Conservation (phyloP, 2,329 filamentous ascomycete genomes). For the Thielaviopsis cerberus region DNA sequence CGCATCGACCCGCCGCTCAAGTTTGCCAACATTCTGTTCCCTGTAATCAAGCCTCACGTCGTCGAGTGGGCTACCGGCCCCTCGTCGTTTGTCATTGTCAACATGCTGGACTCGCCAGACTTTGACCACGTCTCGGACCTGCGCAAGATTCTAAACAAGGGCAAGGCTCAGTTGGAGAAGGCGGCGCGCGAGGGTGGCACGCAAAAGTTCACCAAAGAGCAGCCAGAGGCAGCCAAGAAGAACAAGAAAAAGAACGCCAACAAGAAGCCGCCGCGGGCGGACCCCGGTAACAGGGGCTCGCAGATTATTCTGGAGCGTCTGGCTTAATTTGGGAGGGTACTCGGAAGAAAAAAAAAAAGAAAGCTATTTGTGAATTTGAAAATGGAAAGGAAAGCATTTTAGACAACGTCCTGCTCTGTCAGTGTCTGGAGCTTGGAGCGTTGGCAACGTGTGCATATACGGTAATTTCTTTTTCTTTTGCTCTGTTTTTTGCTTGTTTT, state of each 20-base stretch:
- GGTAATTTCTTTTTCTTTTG: background rate
- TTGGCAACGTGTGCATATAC: background rate
- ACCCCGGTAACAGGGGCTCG: constrained; percentile 41
- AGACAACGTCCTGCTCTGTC: background rate
- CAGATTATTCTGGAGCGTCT: constrained; percentile 42
- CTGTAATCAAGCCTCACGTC: constrained; percentile 55
- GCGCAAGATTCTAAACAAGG: constrained; percentile 50
- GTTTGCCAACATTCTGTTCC: constrained; percentile 70
- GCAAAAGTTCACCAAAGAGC: constrained; percentile 33
- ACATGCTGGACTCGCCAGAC: constrained; percentile 54
- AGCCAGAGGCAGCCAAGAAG: constrained; percentile 26
- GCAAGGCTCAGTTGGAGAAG: constrained; percentile 50
- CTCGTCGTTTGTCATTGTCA: constrained; percentile 73
- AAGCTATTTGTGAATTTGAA: constrained; percentile 1
- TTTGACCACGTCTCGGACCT: constrained; percentile 51
- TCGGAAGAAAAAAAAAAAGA: constrained; percentile 9
- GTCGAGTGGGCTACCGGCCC: constrained; percentile 71
- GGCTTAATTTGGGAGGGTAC: constrained; percentile 13
- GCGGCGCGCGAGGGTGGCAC: constrained; percentile 41
- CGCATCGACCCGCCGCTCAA: constrained; percentile 56
- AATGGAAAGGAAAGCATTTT: background rate
- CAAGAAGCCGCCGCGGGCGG: constrained; percentile 16
- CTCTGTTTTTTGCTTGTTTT: background rate
- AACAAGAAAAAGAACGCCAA: constrained; percentile 28
- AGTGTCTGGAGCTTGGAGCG: background rate